Evolutionary conservation across 371 early-diverging fungal genomes (phyloP).

Genomic region (Mortierella sp.): DNA sequence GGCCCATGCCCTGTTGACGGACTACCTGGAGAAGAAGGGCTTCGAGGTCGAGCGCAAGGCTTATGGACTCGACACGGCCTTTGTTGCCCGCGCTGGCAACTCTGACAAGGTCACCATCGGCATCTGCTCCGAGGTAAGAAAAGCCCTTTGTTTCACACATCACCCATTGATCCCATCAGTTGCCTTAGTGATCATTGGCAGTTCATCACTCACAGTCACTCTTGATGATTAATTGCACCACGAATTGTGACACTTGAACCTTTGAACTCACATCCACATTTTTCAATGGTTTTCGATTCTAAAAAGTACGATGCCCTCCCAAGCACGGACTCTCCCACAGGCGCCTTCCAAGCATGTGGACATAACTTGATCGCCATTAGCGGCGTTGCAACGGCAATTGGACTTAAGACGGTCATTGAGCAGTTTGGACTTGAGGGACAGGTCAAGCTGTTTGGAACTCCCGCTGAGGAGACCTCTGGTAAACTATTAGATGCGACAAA

Average conservation of each 20-base stretch:
- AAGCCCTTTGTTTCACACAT: no score
- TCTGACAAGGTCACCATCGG: constrained; percentile 51
- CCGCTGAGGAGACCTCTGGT: constrained; percentile 73
- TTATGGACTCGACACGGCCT: constrained; percentile 59
- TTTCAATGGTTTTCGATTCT: neutral
- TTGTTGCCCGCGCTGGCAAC: constrained; percentile 58
- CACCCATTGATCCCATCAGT: no score
- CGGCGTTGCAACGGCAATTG: constrained; percentile 76
- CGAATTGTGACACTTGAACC: neutral
- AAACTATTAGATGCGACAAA: neutral
- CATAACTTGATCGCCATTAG: constrained; percentile 65
- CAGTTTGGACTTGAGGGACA: constrained; percentile 65
- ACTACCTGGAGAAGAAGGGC: constrained; percentile 59
- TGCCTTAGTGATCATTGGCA: neutral
- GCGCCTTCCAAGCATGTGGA: constrained; percentile 26
- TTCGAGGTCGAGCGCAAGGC: constrained; percentile 57
- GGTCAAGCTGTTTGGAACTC: constrained; percentile 83
- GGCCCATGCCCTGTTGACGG: constrained; percentile 58
- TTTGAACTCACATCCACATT: neutral
- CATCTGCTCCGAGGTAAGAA: constrained; percentile 59
- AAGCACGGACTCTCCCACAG: constrained; percentile 14
- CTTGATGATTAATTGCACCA: neutral
- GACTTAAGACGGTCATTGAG: constrained; percentile 68
- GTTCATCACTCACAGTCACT: neutral
- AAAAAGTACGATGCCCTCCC: constrained; percentile 40